phyloP scores from a whole-genome alignment of 2,329 filamentous ascomycete genomes.

The Monilinia laxa region DNA sequence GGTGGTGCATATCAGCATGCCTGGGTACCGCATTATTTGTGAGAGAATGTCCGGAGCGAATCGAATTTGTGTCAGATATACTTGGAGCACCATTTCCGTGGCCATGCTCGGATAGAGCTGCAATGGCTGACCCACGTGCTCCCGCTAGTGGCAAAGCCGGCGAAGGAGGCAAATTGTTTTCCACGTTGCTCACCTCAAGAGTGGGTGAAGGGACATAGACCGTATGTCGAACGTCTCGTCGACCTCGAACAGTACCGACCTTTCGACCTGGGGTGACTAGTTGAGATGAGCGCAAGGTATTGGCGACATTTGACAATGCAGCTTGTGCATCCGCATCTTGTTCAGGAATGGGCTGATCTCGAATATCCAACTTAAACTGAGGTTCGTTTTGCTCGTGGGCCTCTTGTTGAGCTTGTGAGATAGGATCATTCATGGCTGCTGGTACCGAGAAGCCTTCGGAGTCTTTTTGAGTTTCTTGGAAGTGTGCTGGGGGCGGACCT shows the following conservation, averaged over 20 bases:
- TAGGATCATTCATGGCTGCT: conserved; percentile 59
- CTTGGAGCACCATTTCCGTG: conserved; percentile 44
- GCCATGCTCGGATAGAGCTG: conserved; percentile 62
- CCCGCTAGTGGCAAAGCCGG: conserved; percentile 38
- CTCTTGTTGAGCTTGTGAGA: conserved; percentile 72
- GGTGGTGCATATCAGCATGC: conserved; percentile 77
- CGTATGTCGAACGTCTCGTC: conserved; percentile 88
- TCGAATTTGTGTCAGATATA: conserved; percentile 82
- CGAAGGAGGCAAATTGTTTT: conserved; percentile 36
- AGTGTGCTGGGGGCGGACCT: conserved; percentile 46
- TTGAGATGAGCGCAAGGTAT: conserved; percentile 63
- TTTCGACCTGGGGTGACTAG: conserved; percentile 64
- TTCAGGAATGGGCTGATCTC: conserved; percentile 73
- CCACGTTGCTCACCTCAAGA: conserved; percentile 32
- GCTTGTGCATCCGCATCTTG: conserved; percentile 74
- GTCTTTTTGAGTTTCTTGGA: conserved; percentile 55
- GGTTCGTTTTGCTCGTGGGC: conserved; percentile 58
- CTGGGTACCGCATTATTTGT: conserved; percentile 66
- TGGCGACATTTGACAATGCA: conserved; percentile 73
- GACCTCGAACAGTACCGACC: conserved; percentile 76
- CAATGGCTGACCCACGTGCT: conserved; percentile 49
- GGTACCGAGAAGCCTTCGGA: conserved; percentile 77
- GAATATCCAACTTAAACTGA: conserved; percentile 76
- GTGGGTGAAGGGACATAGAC: conserved; percentile 66
- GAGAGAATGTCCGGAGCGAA: conserved; percentile 82